Base-by-base conservation (phyloP, 805 yeast genomes). In the Pichia deserticola region DNA sequence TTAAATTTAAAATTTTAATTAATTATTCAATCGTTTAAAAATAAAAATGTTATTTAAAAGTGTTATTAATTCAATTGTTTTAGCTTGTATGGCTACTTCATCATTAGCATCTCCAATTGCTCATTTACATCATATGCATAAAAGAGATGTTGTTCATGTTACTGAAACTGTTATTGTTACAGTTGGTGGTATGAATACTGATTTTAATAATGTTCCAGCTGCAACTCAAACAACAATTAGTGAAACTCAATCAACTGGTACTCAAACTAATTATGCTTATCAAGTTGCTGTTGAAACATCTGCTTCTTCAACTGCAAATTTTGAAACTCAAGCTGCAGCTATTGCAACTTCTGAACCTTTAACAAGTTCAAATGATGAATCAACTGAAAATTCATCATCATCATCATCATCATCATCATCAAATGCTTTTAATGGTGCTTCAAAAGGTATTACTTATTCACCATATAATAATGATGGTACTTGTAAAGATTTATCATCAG, bases 361-460 rank as follows among this genome's bases (percentile, higher is more conserved):
- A 15, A 54, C 72, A 15, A 53, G 73, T 32, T 51, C 69, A 15
- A 54, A 72, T 15, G 53, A 70, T 15, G 48, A 70, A 15, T 51
- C 74, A 29, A 43, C 70, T 13, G 48, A 70, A 43, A 50, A n/a
- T n/a, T n/a, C n/a, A n/a, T n/a, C n/a, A n/a, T n/a, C n/a, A n/a
- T n/a, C 73, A 36, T 52, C 68, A 45, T 54, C 70, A 48, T 47
- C 69, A 42, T 45, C 72, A 5, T 45, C 65, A 27, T 32, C 65
- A 53, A 56, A 67, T 61, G 50, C 58, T 63, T 62, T 59, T 49
- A 61, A 69, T 34, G 73, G 72, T 34, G 75, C 77, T 53, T 74
- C 82, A 54, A 79, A 76, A 68, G 95, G 93, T 76, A 75, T 86
- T 60, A 80, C 89, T 51, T 86, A 86, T 76, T 81, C 90, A 45